Base-by-base conservation (phyloP, 2,329 filamentous ascomycete species). In the Hypoxylon sp. region DNA sequence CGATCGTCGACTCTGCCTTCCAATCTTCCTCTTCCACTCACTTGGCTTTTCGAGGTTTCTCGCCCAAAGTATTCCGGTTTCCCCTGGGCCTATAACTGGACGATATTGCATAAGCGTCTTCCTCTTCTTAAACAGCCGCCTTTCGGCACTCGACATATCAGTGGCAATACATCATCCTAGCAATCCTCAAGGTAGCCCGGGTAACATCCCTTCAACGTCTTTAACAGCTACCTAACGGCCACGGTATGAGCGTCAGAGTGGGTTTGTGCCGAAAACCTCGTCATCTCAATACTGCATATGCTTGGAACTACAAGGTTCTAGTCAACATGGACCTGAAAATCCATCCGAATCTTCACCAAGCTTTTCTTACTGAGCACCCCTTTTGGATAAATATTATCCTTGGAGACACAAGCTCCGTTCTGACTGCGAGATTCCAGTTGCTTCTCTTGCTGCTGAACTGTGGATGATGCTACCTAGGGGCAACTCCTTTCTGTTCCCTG, bases 1-100 rank as follows among this genome's bases (percentile, higher is more conserved):
- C 32, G 8, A 42, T 51, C 20, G 45, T 55, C 48, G 50, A 36
- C 11, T 38, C 46, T 42, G 9, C 51, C 30, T 44, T 26, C 24
- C 18, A 33, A 24, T 51, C 18, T 30, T n/a, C n/a, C n/a, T n/a
- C n/a, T n/a, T 16, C 9, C 20, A 16, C 26, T 46, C n/a, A 16
- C 44, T 26, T 46, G n/a, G 12, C 11, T 30, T 50, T 18, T 61
- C 24, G 49, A n/a, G n/a, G 9, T 52, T 30, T 18, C 51, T 14
- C 24, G 16, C 24, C 12, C 54, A 3, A 36, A 36, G 38, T 18
- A 7, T 48, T 36, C 51, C 38, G 22, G 16, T 11, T 26, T 33
- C 14, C 16, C 18, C 9, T 18, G 9, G 14, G n/a, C n/a, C 48
- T 18, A 40, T 8, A 18, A 38, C 12, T 16, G 28, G 28, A 26